These are phyloP conservation scores for Elongisporangium prolatum DNA, from an alignment of 352 stramenopile species.

Conservation along the genomic window DNA sequence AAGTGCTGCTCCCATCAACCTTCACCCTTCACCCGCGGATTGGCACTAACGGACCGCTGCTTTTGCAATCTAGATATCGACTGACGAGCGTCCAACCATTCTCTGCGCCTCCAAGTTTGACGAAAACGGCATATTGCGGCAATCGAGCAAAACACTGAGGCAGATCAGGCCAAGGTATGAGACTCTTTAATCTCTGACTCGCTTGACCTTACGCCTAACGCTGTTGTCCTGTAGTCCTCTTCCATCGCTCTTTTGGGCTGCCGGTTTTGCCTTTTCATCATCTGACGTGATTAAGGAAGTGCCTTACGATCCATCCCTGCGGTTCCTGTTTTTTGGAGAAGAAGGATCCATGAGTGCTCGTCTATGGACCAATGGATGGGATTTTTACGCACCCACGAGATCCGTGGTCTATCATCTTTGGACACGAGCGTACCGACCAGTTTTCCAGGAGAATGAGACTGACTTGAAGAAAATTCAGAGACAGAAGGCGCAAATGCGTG, in stretches of 20 bases:
- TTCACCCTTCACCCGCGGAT: background rate
- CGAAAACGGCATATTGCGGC: constrained; percentile 39
- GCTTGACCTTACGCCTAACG: no score
- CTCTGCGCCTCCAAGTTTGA: constrained; percentile 64
- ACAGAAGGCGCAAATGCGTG: background rate
- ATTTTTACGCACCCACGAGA: constrained; percentile 87
- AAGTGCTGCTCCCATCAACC: constrained; percentile 15
- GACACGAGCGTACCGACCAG: constrained; percentile 67
- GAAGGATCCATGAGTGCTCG: constrained; percentile 88
- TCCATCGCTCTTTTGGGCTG: constrained; percentile 63
- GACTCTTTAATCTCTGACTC: no score
- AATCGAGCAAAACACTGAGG: constrained; percentile 52
- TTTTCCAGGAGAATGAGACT: constrained; percentile 51
- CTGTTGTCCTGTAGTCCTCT: constrained; percentile 35
- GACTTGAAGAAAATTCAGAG: background rate
- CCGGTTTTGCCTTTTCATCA: constrained; percentile 67
- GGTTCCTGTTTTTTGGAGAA: constrained; percentile 94
- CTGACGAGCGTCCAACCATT: constrained; percentile 46
- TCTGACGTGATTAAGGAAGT: constrained; percentile 51
- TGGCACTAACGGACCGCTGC: background rate
- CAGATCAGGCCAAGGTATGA: constrained; percentile 23
- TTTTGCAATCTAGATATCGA: constrained; percentile 24
- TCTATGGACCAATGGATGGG: constrained; percentile 87
- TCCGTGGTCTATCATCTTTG: constrained; percentile 89
- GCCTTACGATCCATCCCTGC: constrained; percentile 82